Evolutionary conservation across 2,329 filamentous ascomycete genomes (phyloP).

Genomic region (Hirsutella rhossiliensis): DNA sequence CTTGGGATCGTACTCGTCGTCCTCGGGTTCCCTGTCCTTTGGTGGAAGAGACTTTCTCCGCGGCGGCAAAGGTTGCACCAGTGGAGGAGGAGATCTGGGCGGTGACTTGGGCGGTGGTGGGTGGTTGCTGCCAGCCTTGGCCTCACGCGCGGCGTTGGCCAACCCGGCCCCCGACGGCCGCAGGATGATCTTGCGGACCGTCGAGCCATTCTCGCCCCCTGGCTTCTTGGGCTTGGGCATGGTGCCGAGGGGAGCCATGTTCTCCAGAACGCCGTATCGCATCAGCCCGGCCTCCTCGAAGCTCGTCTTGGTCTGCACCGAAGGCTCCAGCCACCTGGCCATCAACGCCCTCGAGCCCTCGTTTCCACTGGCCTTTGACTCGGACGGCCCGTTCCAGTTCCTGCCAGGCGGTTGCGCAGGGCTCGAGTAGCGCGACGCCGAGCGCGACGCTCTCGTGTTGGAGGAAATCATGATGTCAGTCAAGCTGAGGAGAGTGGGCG

Average conservation of each 20-base stretch:
- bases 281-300: conserved; percentile 69
- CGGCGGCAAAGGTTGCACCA: conserved; percentile 8
- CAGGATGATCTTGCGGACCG: conserved; percentile 30
- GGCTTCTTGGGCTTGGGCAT: conserved; percentile 46
- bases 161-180: conserved; percentile 22
- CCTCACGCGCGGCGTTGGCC: not conserved
- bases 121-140: conserved; percentile 7
- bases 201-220: conserved; percentile 13
- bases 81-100: conserved; percentile 5
- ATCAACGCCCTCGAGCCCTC: conserved; percentile 35
- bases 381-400: conserved; percentile 18
- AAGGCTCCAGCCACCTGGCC: conserved; percentile 47
- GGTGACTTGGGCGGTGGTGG: conserved; percentile 3
- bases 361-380: conserved; percentile 22
- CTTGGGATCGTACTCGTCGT: conserved; percentile 32
- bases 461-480: conserved; percentile 22
- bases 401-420: conserved; percentile 25
- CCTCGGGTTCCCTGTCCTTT: conserved; percentile 22
- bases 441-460: conserved; percentile 38
- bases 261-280: conserved; percentile 64
- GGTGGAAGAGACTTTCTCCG: conserved; percentile 9
- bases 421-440: conserved; percentile 38
- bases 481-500: not conserved
- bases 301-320: conserved; percentile 51
- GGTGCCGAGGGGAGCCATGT: conserved; percentile 72